A percentile compares a stretch with the other conserved stretches of the same genome.
Evolutionary conservation across 1,139 yeast species (phyloP).

Genomic region (Trichomonascaceae sp.): DNA sequence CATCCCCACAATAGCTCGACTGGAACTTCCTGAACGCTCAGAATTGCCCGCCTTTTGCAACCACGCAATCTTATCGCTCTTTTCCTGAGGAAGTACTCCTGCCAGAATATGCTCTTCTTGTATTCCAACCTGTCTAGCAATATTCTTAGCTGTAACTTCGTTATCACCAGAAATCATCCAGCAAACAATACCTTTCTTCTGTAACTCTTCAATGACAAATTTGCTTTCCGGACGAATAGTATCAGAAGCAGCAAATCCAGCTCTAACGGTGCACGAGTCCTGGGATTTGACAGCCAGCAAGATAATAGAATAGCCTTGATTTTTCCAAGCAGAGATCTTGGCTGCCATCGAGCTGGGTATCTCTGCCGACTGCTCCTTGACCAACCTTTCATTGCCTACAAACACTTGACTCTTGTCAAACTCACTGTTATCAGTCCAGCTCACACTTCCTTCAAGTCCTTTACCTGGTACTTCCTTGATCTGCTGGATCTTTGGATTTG

Average conservation of each 20-base stretch:
- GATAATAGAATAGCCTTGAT: constrained; percentile 57
- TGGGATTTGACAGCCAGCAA: constrained; percentile 43
- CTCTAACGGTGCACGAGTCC: constrained; percentile 37
- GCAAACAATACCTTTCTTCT: constrained; percentile 45
- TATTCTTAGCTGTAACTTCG: constrained; percentile 57
- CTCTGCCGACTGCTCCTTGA: constrained; percentile 41
- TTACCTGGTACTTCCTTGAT: constrained; percentile 53
- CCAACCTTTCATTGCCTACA: constrained; percentile 60
- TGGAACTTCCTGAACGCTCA: constrained; percentile 13
- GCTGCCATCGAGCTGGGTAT: constrained; percentile 29
- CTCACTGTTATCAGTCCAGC: constrained; percentile 15
- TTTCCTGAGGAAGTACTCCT: constrained; percentile 68
- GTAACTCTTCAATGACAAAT: constrained; percentile 44
- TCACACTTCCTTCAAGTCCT: constrained; percentile 47
- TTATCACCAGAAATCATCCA: constrained; percentile 78
- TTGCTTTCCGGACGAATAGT: constrained; percentile 58
- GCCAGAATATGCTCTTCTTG: constrained; percentile 50
- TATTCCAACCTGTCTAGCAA: constrained; percentile 61
- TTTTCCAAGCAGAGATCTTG: constrained; percentile 49
- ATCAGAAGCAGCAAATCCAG: constrained; percentile 58
- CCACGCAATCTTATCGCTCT: constrained; percentile 52
- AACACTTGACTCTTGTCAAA: constrained; percentile 34
- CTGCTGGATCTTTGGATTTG: constrained; percentile 39
- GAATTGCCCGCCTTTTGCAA: constrained; percentile 40
- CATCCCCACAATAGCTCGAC: constrained; percentile 45